Percentiles rank a stretch among this genome's conserved stretches.
Conservation (phyloP, 345 rosid genomes). For the Citrus inodora region DNA sequence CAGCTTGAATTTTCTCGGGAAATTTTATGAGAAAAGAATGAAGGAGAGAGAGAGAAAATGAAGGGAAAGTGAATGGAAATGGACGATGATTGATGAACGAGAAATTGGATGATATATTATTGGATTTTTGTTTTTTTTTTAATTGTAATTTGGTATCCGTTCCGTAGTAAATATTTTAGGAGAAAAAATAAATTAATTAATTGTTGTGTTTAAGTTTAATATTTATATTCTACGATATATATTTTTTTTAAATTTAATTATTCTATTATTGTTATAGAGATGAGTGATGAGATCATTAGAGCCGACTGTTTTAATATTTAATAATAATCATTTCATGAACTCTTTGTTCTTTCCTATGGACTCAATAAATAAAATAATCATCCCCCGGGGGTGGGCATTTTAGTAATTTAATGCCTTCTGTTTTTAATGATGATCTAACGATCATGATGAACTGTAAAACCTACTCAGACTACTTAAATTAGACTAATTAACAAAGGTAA, state of each 20-base stretch:
- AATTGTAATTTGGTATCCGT: not conserved
- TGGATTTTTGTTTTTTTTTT: not conserved
- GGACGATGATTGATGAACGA: conserved; percentile 13
- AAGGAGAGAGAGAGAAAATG: not conserved
- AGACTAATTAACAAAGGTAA: not conserved
- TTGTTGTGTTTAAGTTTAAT: too few species aligned
- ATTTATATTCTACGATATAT: too few species aligned
- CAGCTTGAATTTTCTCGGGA: conserved; percentile 18
- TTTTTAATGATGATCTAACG: not conserved
- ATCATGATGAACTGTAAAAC: not conserved
- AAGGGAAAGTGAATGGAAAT: conserved; percentile 5
- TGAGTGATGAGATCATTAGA: not conserved
- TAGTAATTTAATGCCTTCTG: not conserved
- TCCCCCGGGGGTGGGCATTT: not conserved
- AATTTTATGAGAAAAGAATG: conserved; percentile 20
- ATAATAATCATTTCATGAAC: not conserved
- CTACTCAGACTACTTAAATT: not conserved
- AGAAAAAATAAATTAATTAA: not conserved
- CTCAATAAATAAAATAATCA: not conserved
- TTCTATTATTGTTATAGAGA: not conserved
- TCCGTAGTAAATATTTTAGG: not conserved
- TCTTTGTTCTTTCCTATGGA: not conserved
- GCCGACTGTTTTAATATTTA: not conserved
- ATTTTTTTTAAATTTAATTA: not conserved
- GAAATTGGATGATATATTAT: not conserved